Percentiles rank a stretch among this genome's conserved stretches.
phyloP scores from a whole-genome alignment of 345 rosid genomes.

The Sisymbrium altissimum region DNA sequence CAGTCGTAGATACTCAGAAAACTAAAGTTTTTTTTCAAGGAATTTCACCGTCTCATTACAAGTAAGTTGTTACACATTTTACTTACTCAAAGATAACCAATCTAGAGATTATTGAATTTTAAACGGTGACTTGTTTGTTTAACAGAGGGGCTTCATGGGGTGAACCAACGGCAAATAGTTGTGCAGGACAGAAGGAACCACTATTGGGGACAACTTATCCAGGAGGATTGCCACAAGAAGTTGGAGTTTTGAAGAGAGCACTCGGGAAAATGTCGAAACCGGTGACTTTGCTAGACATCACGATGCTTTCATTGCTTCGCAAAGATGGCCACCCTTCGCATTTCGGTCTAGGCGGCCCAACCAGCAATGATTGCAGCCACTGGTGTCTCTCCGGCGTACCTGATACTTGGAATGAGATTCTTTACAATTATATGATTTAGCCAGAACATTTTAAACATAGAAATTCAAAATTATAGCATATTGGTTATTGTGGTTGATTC shows the following conservation, averaged over 20 bases:
- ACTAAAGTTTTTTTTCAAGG: slow-evolving; percentile 74
- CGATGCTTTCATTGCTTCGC: slow-evolving; percentile 66
- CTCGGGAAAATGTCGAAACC: slow-evolving; percentile 42
- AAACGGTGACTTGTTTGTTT: neutral
- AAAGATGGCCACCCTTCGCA: slow-evolving; percentile 91
- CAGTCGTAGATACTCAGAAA: slow-evolving; percentile 49
- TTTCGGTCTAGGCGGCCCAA: slow-evolving; percentile 52
- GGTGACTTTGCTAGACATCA: slow-evolving; percentile 64
- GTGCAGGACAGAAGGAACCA: slow-evolving; percentile 63
- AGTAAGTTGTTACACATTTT: slow-evolving; percentile 40
- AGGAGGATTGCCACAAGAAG: slow-evolving; percentile 55
- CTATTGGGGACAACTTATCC: slow-evolving; percentile 55
- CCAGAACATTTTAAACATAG: neutral
- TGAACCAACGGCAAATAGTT: slow-evolving; percentile 54
- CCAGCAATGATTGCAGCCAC: slow-evolving; percentile 71
- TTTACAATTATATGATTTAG: slow-evolving; percentile 51
- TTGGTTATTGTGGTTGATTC: slow-evolving; percentile 5
- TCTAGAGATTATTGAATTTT: neutral
- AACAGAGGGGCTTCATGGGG: slow-evolving; percentile 63
- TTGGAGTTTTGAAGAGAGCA: slow-evolving; percentile 53
- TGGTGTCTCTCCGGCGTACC: slow-evolving; percentile 97
- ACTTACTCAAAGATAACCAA: neutral
- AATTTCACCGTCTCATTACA: slow-evolving; percentile 80
- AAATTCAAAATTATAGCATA: slow-evolving; percentile 6
- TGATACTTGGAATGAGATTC: slow-evolving; percentile 84